These are phyloP conservation scores for Clitopilus hobsonii DNA, from an alignment of 768 basidiomycete genomes.

Conservation along the genomic window DNA sequence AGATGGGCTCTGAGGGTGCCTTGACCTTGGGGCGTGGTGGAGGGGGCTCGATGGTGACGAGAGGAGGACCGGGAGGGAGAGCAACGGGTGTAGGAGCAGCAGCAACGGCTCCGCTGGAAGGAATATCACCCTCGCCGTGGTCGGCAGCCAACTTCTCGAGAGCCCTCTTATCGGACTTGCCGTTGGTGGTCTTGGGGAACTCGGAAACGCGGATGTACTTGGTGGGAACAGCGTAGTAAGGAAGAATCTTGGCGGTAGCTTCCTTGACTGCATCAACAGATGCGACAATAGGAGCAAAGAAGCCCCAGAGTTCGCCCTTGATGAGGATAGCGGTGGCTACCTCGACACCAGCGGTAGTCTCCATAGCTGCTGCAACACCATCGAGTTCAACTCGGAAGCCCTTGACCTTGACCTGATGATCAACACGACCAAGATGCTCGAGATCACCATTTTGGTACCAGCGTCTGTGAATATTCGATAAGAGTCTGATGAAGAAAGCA, in stretches of 20 bases:
- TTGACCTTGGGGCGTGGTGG: not conserved
- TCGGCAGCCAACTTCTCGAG: slow-evolving; percentile 34
- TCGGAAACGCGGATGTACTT: slow-evolving; percentile 35
- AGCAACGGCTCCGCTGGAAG: slow-evolving; percentile 2
- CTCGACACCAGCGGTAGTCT: slow-evolving; percentile 15
- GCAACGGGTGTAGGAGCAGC: not conserved
- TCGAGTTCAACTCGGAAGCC: slow-evolving; percentile 64
- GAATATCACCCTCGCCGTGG: not conserved
- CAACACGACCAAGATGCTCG: slow-evolving; percentile 54
- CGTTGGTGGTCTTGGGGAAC: slow-evolving; percentile 42
- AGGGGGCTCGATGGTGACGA: slow-evolving; percentile 5
- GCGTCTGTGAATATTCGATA: slow-evolving; percentile 20
- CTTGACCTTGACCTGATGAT: slow-evolving; percentile 65
- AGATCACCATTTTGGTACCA: slow-evolving; percentile 50
- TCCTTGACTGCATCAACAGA: slow-evolving; percentile 11
- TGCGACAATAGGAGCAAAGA: slow-evolving; percentile 13
- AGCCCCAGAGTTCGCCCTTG: slow-evolving; percentile 15
- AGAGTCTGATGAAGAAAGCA: slow-evolving; percentile 2
- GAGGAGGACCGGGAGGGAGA: slow-evolving; percentile 5
- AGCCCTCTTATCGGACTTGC: slow-evolving; percentile 28
- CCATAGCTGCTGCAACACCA: slow-evolving; percentile 57
- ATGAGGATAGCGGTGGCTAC: slow-evolving; percentile 17
- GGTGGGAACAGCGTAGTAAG: slow-evolving; percentile 56
- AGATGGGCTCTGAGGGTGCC: not conserved
- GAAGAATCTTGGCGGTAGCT: slow-evolving; percentile 31